Base-by-base conservation (phyloP, 2,329 filamentous ascomycete species). In the Hypoxylon sp. region DNA sequence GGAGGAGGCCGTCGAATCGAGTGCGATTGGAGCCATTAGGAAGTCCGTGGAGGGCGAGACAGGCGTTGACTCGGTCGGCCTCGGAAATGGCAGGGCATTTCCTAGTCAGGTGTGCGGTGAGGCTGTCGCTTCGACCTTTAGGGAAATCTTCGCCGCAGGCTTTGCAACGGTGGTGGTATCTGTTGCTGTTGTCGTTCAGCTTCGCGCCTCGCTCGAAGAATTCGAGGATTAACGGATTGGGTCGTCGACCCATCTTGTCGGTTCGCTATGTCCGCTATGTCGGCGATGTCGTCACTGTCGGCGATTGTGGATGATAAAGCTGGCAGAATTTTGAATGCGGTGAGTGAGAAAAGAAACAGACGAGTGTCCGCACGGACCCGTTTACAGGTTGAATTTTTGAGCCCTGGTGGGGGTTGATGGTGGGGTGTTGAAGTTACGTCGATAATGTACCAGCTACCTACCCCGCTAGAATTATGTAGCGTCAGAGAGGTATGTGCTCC, bases 141-240 rank as follows among this genome's bases (percentile, higher is more conserved):
- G 93, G 92, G 70, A 97, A 97, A 79, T 92, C 91, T 80, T 96
- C 92, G 72, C 93, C 93, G 79, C 93, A 97, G 72, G 90, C 87
- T 80, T 92, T 95, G 87, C 94, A 97, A 11, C 92, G 96, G 78
- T 97, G 93, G 74, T 93, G 91, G 78, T 98, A 98, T 65, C 94
- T 89, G 80, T 97, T 97, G 83, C 93, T 96, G 71, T 92, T 91
- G 82, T 97, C 93, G 77, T 91, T 89, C 75, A 97, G 87, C 82
- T 97, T 97, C 42, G 89, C 88, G 8, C 94, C 94, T 73, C 94
- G 89, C 79, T 93, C 89, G 80, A 97, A 98, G 84, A 93, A 96
- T 81, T 95, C 90, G 79, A 93, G 87, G 79, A 97, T 94, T 74
- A 97, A 85, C 75, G 90, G 89, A 80, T 96, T 95, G 72, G 93